Evolutionary conservation across 139 green algal genomes (phyloP), one percentile per base, ranked within the genome.

Genomic region (Chlorella sp.): DNA sequence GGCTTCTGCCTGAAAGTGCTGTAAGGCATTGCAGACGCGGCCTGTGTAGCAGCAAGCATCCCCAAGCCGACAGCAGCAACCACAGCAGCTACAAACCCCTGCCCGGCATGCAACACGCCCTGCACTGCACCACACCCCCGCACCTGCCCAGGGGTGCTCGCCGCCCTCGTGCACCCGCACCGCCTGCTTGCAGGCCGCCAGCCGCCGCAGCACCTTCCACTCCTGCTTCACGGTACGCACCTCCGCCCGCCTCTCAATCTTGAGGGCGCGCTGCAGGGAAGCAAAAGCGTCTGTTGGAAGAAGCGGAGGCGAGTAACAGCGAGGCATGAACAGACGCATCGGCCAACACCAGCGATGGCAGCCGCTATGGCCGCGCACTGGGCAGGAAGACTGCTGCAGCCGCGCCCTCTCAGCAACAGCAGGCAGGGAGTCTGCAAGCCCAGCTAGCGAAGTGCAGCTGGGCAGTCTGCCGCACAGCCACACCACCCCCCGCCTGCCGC

Each of bases 211-310:
- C 39, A 91, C 86, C 73, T 92, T 92, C 38, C 81, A 87, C 62
- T 95, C 92, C 67, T 82, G 68, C 84, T 89, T 88, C 30, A 95
- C 89, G 55, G 86, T 94, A 23, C 83, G 85, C 60, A 89, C 74
- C 18, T 94, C 91, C 5, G 76, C 64, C 23, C 81, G 83, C 65
- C 89, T 90, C 26, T 95, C 93, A 44, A 95, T 89, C 39, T 95
- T 95, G 20, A 95, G 63, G 9, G 93, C 92, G 84, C 89, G 89
- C 93, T 95, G 87, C 85, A 88, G 68, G 76, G 39, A 39, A 41
- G 36, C 11, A 7, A 11, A 17, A 7, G 44, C n/a, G n/a, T n/a
- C n/a, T 55, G 7, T 55, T 7, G 7, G 44, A 26, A 30, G 6
- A 36, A 6, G 26, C 38, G 26, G 41, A 18, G 21, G 36, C 32